Percentiles rank a stretch among this genome's conserved stretches.
Evolutionary conservation across 108 stramenopile species (phyloP).

Genomic region (Pseudonitzschia pungens): DNA sequence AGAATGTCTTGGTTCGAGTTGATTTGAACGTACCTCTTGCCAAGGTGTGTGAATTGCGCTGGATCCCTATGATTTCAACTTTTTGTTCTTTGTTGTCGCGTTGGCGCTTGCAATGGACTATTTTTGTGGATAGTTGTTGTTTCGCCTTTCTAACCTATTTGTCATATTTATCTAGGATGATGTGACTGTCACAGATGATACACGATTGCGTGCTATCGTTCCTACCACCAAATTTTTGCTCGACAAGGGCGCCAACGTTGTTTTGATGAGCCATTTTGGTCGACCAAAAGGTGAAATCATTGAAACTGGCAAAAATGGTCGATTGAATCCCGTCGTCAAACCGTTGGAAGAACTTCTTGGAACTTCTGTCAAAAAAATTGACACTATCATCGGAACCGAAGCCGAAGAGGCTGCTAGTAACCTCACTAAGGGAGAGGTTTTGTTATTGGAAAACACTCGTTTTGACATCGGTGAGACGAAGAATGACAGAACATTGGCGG

Average conservation of each 20-base stretch:
- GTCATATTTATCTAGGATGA: slow-evolving; percentile 45
- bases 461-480: slow-evolving; percentile 93
- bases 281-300: slow-evolving; percentile 92
- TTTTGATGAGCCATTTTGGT: slow-evolving; percentile 87
- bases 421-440: slow-evolving; percentile 76
- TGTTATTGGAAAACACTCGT: slow-evolving; percentile 95
- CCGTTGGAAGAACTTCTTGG: slow-evolving; percentile 69
- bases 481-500: slow-evolving; percentile 78
- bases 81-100: not conserved
- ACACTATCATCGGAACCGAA: slow-evolving; percentile 91
- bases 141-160: not conserved
- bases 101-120: not conserved
- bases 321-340: slow-evolving; percentile 77
- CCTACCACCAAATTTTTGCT: slow-evolving; percentile 86
- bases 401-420: slow-evolving; percentile 79
- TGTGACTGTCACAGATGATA: slow-evolving; percentile 88
- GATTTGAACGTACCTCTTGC: slow-evolving; percentile 90
- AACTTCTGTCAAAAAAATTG: slow-evolving; percentile 58
- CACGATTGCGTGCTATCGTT: slow-evolving; percentile 82
- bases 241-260: slow-evolving; percentile 89
- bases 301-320: slow-evolving; percentile 87
- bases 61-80: not conserved
- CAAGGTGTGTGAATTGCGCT: slow-evolving; percentile 42
- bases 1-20: slow-evolving; percentile 85
- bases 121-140: not conserved